Conservation (phyloP, 2,329 filamentous ascomycete genomes). For the Teratosphaeriaceae sp. region DNA sequence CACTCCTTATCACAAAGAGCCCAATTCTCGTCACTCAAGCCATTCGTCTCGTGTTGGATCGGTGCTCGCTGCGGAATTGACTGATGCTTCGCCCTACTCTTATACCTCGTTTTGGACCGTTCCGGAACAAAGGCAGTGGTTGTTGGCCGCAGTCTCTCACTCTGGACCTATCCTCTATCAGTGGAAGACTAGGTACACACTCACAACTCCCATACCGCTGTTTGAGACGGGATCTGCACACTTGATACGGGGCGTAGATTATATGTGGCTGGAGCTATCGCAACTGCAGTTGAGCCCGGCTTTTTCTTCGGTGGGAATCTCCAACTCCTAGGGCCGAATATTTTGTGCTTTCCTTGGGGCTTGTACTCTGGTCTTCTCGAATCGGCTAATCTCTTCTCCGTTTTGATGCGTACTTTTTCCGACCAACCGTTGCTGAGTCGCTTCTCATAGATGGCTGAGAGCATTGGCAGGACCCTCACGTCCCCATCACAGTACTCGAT, state of each 20-base stretch:
- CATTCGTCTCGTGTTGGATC: not conserved
- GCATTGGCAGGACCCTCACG: not conserved
- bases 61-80: not conserved
- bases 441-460: slow-evolving; percentile 1
- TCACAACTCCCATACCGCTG: not conserved
- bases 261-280: not conserved
- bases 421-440: not conserved
- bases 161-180: not conserved
- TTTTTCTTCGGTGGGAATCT: not conserved
- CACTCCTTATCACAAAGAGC: not conserved
- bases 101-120: not conserved
- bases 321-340: not conserved
- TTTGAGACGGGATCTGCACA: not conserved
- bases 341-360: not conserved
- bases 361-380: not conserved
- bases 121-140: not conserved
- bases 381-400: not conserved
- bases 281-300: not conserved
- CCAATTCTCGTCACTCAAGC: not conserved
- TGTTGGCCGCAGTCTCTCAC: not conserved
- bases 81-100: not conserved
- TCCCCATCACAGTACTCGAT: slow-evolving; percentile 1
- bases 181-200: not conserved
- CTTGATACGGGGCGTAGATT: not conserved
- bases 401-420: slow-evolving; percentile 1